Conservation (phyloP, 2,329 filamentous ascomycete genomes). For the Stagonosporopsis chrysanthemi region DNA sequence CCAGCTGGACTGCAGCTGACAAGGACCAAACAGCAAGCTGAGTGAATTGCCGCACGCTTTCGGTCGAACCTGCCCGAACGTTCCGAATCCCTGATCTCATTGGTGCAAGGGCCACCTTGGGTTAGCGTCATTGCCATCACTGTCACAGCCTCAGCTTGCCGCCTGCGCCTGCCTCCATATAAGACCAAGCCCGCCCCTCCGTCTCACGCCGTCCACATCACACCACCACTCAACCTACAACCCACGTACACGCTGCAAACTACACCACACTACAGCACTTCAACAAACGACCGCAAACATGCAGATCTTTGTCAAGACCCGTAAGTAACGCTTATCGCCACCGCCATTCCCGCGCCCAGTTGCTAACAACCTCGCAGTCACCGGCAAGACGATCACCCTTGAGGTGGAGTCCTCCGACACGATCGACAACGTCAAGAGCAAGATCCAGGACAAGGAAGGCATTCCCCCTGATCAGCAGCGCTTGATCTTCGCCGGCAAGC, state of each 20-base stretch:
- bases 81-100: constrained; percentile 40
- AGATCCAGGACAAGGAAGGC: constrained; percentile 98
- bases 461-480: constrained; percentile 98
- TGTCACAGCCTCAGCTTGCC: constrained; percentile 47
- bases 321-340: constrained; percentile 63
- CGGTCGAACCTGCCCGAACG: constrained; percentile 44
- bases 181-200: constrained; percentile 37
- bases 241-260: constrained; percentile 17
- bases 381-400: constrained; percentile 72
- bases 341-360: constrained; percentile 19
- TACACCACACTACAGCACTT: constrained; percentile 19
- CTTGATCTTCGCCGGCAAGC: constrained; percentile 95
- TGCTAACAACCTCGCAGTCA: constrained; percentile 59
- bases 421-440: constrained; percentile 95
- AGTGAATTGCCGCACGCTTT: constrained; percentile 20
- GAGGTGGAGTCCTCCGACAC: constrained; percentile 80
- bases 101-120: constrained; percentile 41
- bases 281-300: constrained; percentile 57
- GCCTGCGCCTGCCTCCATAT: constrained; percentile 38
- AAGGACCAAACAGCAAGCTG: constrained; percentile 24
- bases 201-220: constrained; percentile 23
- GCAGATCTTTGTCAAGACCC: constrained; percentile 99
- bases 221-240: constrained; percentile 17
- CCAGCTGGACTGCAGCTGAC: constrained; percentile 17
- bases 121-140: constrained; percentile 43